Conservation (phyloP, 176 grass and related monocot genomes). For the Lolium rigidum region DNA sequence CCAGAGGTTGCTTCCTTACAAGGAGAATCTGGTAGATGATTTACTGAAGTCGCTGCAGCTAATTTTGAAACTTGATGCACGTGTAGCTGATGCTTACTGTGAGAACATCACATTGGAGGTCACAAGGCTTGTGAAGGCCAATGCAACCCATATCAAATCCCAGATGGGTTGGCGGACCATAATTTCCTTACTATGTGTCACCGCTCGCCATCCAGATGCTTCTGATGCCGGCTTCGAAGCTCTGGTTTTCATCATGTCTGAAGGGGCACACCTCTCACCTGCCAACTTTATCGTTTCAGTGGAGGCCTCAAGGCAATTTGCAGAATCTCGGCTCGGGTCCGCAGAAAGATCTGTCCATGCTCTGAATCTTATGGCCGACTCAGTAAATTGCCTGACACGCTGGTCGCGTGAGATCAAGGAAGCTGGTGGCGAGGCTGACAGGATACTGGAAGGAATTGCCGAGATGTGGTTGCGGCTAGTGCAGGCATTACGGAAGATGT, state of each 20-base stretch:
- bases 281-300: not conserved
- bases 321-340: not conserved
- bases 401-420: slow-evolving; percentile 5
- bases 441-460: not conserved
- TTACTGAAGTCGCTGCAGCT: slow-evolving; percentile 81
- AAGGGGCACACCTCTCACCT: slow-evolving; percentile 57
- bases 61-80: slow-evolving; percentile 92
- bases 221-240: slow-evolving; percentile 92
- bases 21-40: slow-evolving; percentile 91
- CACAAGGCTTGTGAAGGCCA: slow-evolving; percentile 77
- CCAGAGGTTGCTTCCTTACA: slow-evolving; percentile 89
- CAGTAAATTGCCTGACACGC: not conserved
- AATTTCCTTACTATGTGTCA: slow-evolving; percentile 38
- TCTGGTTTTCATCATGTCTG: slow-evolving; percentile 88
- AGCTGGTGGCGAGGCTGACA: not conserved
- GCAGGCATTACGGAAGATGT: not conserved
- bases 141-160: slow-evolving; percentile 84
- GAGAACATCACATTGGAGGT: slow-evolving; percentile 93
- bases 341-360: slow-evolving; percentile 24
- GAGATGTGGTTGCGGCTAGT: slow-evolving; percentile 24
- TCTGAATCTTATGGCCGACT: slow-evolving; percentile 12
- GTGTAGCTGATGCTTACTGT: slow-evolving; percentile 98
- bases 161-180: slow-evolving; percentile 96
- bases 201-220: slow-evolving; percentile 94
- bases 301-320: not conserved